Evolutionary conservation across 495 filamentous ascomycete genomes (phyloP).

Genomic region (Glutinoglossum americanum): DNA sequence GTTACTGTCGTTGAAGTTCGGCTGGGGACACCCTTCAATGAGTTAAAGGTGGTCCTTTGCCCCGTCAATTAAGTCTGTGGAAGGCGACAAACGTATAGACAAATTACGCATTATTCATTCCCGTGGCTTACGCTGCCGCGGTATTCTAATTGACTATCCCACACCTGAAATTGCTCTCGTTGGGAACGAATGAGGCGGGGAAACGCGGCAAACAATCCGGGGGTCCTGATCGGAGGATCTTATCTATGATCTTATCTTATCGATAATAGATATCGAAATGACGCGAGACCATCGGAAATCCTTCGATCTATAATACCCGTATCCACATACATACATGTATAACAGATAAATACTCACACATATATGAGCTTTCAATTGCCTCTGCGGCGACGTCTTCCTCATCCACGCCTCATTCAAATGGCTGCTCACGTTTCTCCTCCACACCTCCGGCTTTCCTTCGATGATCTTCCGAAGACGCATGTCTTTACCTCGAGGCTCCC

Average conservation of each 20-base stretch:
- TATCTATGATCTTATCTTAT: neutral
- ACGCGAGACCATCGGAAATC: neutral
- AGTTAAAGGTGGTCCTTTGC: too few species aligned
- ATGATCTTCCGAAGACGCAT: constrained; percentile 67
- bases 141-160: too few species aligned
- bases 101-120: too few species aligned
- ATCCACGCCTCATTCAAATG: constrained; percentile 25
- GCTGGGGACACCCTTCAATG: too few species aligned
- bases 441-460: constrained; percentile 24
- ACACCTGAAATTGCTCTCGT: too few species aligned
- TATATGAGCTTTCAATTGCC: neutral
- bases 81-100: too few species aligned
- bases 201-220: too few species aligned
- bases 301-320: neutral
- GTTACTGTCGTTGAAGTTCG: neutral
- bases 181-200: too few species aligned
- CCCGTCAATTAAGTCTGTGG: too few species aligned
- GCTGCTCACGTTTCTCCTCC: constrained; percentile 27
- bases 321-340: neutral
- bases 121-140: too few species aligned
- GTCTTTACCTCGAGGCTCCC: constrained; percentile 62
- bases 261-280: neutral
- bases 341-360: neutral
- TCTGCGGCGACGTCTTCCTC: neutral
- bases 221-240: too few species aligned